phyloP scores from a whole-genome alignment of 202 grass and related monocot species.

The Setaria viridis region DNA sequence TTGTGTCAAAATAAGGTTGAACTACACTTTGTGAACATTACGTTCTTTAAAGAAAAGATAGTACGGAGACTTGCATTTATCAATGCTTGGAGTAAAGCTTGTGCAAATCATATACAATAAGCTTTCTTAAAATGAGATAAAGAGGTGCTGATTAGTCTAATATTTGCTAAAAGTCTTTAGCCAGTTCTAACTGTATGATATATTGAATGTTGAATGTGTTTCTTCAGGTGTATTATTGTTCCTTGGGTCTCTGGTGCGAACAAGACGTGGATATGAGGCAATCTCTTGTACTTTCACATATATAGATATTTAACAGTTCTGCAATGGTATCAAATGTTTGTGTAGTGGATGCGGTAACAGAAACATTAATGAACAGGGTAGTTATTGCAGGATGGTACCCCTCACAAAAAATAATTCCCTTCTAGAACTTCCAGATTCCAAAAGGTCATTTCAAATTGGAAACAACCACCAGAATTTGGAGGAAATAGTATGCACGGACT shows the following conservation, averaged over 20 bases:
- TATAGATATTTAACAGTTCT: neutral
- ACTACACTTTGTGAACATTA: neutral
- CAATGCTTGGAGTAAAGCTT: neutral
- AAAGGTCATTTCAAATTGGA: conserved; percentile 8
- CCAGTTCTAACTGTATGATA: neutral
- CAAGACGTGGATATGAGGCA: neutral
- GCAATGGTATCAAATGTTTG: neutral
- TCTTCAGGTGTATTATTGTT: neutral
- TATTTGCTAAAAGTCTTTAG: neutral
- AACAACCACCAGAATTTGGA: neutral
- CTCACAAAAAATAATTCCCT: neutral
- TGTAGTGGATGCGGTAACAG: neutral
- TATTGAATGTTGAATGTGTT: neutral
- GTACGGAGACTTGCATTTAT: neutral
- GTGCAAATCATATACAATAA: neutral
- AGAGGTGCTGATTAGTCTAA: no score
- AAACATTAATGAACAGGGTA: neutral
- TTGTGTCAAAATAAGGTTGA: conserved; percentile 12
- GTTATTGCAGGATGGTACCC: neutral
- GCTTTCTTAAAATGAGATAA: no score
- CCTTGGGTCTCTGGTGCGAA: neutral
- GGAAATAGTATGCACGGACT: conserved; percentile 22
- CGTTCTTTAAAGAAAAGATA: conserved; percentile 3
- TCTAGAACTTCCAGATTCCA: conserved; percentile 1
- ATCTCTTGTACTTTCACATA: conserved; percentile 8